A percentile compares a stretch with the other conserved stretches of the same genome.
Evolutionary conservation across 2,329 filamentous ascomycete genomes (phyloP).

Genomic region (Neocatenulostroma microsporum): DNA sequence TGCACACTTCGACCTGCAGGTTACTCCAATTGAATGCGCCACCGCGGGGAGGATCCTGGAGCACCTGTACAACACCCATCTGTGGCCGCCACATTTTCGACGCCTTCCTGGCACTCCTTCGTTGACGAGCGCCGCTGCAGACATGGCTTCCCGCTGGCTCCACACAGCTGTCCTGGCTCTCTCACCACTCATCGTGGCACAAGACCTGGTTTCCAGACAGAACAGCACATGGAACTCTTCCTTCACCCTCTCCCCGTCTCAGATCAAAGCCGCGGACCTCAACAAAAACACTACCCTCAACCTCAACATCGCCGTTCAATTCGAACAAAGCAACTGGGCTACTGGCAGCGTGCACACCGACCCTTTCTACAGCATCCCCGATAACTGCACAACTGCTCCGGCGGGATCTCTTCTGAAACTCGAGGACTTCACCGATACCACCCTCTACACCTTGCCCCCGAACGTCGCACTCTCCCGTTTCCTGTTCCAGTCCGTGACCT

Average conservation of each 20-base stretch:
- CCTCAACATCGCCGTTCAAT: conserved; percentile 21
- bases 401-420: conserved; percentile 37
- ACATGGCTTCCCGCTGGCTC: too few species aligned
- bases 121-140: too few species aligned
- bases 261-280: conserved; percentile 18
- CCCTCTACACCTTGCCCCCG: conserved; percentile 35
- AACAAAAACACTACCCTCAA: conserved; percentile 12
- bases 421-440: conserved; percentile 33
- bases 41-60: too few species aligned
- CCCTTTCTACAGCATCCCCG: conserved; percentile 34
- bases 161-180: too few species aligned
- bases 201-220: too few species aligned
- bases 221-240: conserved; percentile 21
- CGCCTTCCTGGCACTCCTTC: too few species aligned
- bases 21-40: too few species aligned
- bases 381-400: conserved; percentile 10
- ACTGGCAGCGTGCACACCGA: conserved; percentile 24
- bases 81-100: too few species aligned
- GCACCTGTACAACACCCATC: too few species aligned
- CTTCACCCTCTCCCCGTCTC: conserved; percentile 13
- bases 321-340: conserved; percentile 25
- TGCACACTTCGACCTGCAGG: too few species aligned
- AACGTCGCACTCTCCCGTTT: conserved; percentile 42
- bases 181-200: too few species aligned
- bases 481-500: conserved; percentile 40